phyloP scores from a whole-genome alignment of 2,329 filamentous ascomycete genomes.

The Thelonectria discophora region DNA sequence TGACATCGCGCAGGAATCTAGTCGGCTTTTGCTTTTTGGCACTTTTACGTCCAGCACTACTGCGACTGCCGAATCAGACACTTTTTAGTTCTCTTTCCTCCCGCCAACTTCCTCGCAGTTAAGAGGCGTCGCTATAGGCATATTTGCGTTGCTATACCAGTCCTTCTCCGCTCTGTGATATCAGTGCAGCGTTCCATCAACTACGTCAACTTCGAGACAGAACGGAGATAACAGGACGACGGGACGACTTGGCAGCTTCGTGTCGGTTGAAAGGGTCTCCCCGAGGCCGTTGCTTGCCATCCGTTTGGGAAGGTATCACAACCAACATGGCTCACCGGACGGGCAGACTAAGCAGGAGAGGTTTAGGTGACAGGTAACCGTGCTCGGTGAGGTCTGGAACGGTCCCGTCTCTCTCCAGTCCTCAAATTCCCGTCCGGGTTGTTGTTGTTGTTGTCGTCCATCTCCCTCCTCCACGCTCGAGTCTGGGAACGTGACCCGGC shows the following conservation, averaged over 20 bases:
- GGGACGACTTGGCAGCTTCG: neutral
- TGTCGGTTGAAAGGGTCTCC: neutral
- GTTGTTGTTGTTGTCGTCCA: neutral
- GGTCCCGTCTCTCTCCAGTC: neutral
- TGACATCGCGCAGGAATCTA: slow-evolving; percentile 1
- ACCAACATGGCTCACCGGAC: slow-evolving; percentile 6
- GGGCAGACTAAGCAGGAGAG: neutral
- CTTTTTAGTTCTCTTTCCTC: neutral
- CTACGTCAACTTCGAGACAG: slow-evolving; percentile 7
- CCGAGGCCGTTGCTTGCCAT: neutral
- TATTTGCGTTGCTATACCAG: slow-evolving; percentile 15
- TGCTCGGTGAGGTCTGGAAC: neutral
- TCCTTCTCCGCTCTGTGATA: slow-evolving; percentile 1
- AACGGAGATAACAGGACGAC: slow-evolving; percentile 12
- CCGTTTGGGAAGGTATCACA: slow-evolving; percentile 10
- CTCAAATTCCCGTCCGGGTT: slow-evolving; percentile 7
- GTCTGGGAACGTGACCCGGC: slow-evolving; percentile 27
- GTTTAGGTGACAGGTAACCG: neutral
- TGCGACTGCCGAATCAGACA: neutral
- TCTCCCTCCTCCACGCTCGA: slow-evolving; percentile 17
- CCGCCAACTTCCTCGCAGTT: neutral
- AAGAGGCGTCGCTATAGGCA: slow-evolving; percentile 10
- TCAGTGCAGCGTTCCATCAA: slow-evolving; percentile 6
- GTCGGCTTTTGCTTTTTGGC: neutral
- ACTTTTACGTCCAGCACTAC: neutral